phyloP scores from a whole-genome alignment of 1,139 yeast species.

The Taphrina betulina region DNA sequence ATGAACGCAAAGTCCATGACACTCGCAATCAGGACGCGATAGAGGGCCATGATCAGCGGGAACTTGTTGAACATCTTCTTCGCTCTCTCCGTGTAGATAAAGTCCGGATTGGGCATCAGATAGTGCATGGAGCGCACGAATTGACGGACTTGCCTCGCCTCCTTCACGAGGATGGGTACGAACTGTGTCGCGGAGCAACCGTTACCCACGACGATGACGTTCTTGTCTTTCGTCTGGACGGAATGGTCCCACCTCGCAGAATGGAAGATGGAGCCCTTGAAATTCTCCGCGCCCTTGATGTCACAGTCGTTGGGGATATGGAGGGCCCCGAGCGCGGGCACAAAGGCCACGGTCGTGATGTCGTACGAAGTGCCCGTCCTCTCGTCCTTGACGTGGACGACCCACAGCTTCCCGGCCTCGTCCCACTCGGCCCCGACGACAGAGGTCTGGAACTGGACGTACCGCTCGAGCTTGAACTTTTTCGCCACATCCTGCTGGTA shows the following conservation, averaged over 20 bases:
- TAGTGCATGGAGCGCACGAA: conserved; percentile 31
- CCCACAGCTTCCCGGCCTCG: conserved; percentile 39
- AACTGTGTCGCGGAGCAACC: conserved; percentile 43
- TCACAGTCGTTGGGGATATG: conserved; percentile 40
- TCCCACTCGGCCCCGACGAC: conserved; percentile 39
- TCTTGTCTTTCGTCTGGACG: conserved; percentile 39
- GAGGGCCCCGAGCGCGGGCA: conserved; percentile 40
- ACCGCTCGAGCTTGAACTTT: conserved; percentile 39
- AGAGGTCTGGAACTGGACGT: conserved; percentile 36
- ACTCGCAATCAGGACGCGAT: conserved; percentile 19
- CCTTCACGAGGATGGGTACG: conserved; percentile 36
- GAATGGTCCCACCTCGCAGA: conserved; percentile 41
- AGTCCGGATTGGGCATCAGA: conserved; percentile 29
- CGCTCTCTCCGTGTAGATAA: conserved; percentile 7
- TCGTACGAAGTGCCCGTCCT: conserved; percentile 34
- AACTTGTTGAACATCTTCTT: conserved; percentile 10
- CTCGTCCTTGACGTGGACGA: conserved; percentile 35
- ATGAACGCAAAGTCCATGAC: conserved; percentile 21
- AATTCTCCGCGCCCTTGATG: conserved; percentile 40
- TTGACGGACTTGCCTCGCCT: conserved; percentile 28
- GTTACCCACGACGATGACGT: conserved; percentile 42
- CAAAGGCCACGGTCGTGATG: conserved; percentile 33
- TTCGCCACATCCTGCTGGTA: conserved; percentile 39
- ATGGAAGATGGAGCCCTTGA: conserved; percentile 41
- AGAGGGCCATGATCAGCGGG: conserved; percentile 20